Percentiles rank a stretch among this genome's conserved stretches.
Conservation (phyloP, 2,329 filamentous ascomycete species). For the Aspergillus ibericus region DNA sequence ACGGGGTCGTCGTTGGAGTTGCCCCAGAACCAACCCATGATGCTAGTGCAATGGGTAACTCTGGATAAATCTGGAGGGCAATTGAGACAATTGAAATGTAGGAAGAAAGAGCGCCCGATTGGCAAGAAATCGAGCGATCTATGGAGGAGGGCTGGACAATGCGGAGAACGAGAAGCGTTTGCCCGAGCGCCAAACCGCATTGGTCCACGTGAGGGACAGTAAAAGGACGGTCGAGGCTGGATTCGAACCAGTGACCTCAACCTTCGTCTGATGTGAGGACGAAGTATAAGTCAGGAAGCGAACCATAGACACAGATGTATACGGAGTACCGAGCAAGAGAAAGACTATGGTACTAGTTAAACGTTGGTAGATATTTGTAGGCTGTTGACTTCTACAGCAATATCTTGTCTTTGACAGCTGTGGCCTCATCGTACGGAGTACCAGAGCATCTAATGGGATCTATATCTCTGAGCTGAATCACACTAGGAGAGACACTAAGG, state of each 20-base stretch:
- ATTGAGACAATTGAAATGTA: neutral
- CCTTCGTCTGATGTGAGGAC: no score
- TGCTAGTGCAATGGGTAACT: slow-evolving; percentile 26
- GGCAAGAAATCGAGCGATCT: neutral
- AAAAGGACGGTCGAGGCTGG: neutral
- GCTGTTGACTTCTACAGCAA: no score
- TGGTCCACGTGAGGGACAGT: slow-evolving; percentile 3
- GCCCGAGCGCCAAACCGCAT: slow-evolving; percentile 24
- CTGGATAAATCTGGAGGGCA: slow-evolving; percentile 6
- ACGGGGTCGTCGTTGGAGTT: slow-evolving; percentile 63
- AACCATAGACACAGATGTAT: no score
- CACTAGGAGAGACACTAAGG: no score
- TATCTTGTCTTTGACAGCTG: no score
- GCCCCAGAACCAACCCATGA: slow-evolving; percentile 65
- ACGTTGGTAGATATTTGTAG: no score
- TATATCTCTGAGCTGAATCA: no score
- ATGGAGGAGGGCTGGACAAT: slow-evolving; percentile 6
- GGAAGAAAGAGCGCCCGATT: neutral
- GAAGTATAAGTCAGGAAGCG: no score
- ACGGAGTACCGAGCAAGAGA: no score
- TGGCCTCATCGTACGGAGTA: no score
- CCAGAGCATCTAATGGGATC: no score
- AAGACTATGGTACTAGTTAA: no score
- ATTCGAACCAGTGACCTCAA: neutral
- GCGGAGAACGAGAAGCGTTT: slow-evolving; percentile 13